A percentile compares a stretch with the other conserved stretches of the same genome.
Conservation (phyloP, 2,329 filamentous ascomycete species). For the Aspergillus hortae region DNA sequence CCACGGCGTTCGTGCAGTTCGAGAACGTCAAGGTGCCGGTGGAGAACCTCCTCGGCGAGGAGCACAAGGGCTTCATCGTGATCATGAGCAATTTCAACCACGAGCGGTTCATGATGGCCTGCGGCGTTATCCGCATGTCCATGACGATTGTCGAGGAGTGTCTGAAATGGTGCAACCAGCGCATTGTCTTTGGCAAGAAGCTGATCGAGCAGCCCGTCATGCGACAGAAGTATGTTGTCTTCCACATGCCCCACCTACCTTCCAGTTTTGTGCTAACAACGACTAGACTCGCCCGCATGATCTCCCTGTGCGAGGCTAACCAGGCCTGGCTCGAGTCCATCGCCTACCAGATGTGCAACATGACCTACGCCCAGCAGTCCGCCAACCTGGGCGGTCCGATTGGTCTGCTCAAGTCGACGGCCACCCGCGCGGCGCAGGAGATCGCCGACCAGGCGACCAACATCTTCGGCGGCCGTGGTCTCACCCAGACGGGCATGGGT, state of each 20-base stretch:
- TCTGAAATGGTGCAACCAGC: conserved; percentile 84
- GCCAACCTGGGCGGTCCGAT: conserved; percentile 76
- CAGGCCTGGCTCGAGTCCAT: conserved; percentile 82
- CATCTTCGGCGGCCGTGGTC: conserved; percentile 77
- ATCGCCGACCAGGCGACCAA: conserved; percentile 80
- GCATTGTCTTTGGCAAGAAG: conserved; percentile 77
- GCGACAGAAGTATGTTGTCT: conserved; percentile 61
- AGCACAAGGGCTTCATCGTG: conserved; percentile 81
- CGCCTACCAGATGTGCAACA: conserved; percentile 83
- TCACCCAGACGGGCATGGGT: conserved; percentile 82
- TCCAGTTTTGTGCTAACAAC: neutral
- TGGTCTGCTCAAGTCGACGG: conserved; percentile 74
- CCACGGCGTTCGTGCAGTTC: conserved; percentile 75
- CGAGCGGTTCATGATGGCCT: conserved; percentile 74
- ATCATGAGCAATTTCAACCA: conserved; percentile 89
- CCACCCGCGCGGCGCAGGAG: conserved; percentile 74
- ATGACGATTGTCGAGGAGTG: conserved; percentile 76
- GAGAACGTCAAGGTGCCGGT: conserved; percentile 84
- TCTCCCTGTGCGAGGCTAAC: conserved; percentile 73
- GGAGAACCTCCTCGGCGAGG: conserved; percentile 71
- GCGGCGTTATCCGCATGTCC: conserved; percentile 61
- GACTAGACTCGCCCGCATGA: conserved; percentile 74
- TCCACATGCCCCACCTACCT: neutral
- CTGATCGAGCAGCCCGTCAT: conserved; percentile 82
- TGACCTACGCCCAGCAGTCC: conserved; percentile 74